Evolutionary conservation across 495 filamentous ascomycete species (phyloP).

Genomic region (Pseudevernia furfuracea): DNA sequence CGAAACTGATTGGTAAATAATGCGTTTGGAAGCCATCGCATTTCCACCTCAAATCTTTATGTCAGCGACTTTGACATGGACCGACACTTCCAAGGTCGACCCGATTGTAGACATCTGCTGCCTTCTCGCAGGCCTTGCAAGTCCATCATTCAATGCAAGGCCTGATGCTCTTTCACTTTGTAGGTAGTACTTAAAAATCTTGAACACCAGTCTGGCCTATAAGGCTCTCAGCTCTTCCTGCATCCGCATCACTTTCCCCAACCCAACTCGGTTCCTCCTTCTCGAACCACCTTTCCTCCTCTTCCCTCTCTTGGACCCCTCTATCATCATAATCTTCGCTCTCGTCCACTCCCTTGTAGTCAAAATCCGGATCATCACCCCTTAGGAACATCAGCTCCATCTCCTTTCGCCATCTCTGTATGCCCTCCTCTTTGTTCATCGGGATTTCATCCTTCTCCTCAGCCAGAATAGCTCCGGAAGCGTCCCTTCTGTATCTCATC

Average conservation of each 20-base stretch:
- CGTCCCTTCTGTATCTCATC: slow-evolving; percentile 40
- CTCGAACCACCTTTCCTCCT: slow-evolving; percentile 65
- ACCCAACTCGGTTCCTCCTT: slow-evolving; percentile 64
- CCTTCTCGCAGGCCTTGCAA: neutral
- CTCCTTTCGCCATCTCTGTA: slow-evolving; percentile 57
- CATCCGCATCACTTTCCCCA: slow-evolving; percentile 40
- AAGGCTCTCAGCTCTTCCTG: slow-evolving; percentile 33
- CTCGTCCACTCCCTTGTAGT: slow-evolving; percentile 59
- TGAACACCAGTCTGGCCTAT: slow-evolving; percentile 72
- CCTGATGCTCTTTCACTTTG: neutral
- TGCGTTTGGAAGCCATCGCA: no score
- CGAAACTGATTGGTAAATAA: neutral
- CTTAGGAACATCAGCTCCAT: slow-evolving; percentile 62
- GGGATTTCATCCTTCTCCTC: slow-evolving; percentile 53
- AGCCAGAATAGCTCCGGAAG: slow-evolving; percentile 48
- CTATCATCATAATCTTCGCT: slow-evolving; percentile 63
- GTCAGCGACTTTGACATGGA: neutral
- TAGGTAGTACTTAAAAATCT: slow-evolving; percentile 52
- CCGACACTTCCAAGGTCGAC: neutral
- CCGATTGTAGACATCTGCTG: neutral
- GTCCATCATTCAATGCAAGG: neutral
- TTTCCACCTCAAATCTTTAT: neutral
- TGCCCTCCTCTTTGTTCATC: slow-evolving; percentile 55
- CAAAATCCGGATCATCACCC: slow-evolving; percentile 69
- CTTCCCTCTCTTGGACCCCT: slow-evolving; percentile 47